A percentile compares a stretch with the other conserved stretches of the same genome.
These are phyloP conservation scores for Colletotrichum siamense DNA, from an alignment of 2,329 filamentous ascomycete genomes.

Conservation along the genomic window DNA sequence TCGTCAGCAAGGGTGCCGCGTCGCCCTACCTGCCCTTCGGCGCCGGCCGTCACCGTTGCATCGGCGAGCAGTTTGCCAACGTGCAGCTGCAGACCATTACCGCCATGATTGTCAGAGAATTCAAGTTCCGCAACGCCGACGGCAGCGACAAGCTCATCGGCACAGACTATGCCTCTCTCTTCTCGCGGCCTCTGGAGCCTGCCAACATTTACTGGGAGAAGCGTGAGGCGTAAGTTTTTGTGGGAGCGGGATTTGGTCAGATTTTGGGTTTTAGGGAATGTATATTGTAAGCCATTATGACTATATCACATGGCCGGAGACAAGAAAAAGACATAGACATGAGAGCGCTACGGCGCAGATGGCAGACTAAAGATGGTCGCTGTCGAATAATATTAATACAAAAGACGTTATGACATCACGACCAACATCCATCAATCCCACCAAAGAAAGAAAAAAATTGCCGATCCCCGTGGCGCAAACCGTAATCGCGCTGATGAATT, in stretches of 20 bases:
- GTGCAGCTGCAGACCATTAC: constrained; percentile 88
- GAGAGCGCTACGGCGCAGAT: constrained; percentile 7
- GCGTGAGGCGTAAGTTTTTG: constrained; percentile 46
- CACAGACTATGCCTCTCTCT: constrained; percentile 73
- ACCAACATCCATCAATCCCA: background rate
- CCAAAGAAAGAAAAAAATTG: background rate
- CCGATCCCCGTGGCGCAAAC: background rate
- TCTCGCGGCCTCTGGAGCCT: constrained; percentile 75
- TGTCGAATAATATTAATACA: constrained; percentile 18
- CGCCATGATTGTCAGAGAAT: constrained; percentile 75
- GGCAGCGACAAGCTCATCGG: constrained; percentile 72
- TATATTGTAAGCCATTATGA: constrained; percentile 15
- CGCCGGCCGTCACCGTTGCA: constrained; percentile 90
- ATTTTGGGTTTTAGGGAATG: background rate
- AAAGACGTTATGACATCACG: constrained; percentile 16
- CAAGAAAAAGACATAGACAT: constrained; percentile 12
- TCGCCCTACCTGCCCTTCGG: constrained; percentile 95
- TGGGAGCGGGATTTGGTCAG: background rate
- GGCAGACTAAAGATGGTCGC: background rate
- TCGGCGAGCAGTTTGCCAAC: constrained; percentile 96
- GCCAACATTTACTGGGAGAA: constrained; percentile 79
- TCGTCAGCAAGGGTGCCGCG: constrained; percentile 87
- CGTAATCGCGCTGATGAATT: background rate
- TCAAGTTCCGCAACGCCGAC: constrained; percentile 80
- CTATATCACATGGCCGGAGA: background rate